Percentiles rank a stretch among this genome's conserved stretches.
These are phyloP conservation scores for Xylariaceae sp. DNA, from an alignment of 2,329 filamentous ascomycete species.

Conservation along the genomic window DNA sequence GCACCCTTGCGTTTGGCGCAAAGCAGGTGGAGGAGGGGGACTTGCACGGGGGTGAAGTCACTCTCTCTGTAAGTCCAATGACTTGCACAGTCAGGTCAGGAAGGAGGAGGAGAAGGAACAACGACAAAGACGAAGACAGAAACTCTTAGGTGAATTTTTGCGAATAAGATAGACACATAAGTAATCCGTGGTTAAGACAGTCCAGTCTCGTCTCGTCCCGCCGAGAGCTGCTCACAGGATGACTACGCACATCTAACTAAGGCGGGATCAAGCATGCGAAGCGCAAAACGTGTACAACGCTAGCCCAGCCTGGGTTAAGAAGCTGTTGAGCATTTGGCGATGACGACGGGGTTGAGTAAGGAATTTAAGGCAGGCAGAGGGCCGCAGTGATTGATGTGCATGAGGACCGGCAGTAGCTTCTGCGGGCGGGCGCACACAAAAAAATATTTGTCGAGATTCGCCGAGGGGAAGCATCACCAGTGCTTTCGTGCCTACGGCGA, in stretches of 20 bases:
- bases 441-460: no score
- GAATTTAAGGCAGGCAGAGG: not conserved
- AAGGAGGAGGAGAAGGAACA: not conserved
- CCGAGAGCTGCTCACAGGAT: no score
- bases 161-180: not conserved
- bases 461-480: no score
- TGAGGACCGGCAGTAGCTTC: no score
- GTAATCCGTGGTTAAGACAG: no score
- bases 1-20: constrained; percentile 1
- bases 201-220: no score
- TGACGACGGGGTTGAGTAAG: not conserved
- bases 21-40: not conserved
- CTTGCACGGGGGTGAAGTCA: not conserved
- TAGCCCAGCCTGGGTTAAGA: constrained; percentile 1
- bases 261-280: not conserved
- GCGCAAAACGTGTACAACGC: constrained; percentile 1
- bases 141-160: not conserved
- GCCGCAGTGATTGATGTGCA: no score
- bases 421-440: no score
- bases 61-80: not conserved
- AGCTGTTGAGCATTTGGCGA: constrained; percentile 21
- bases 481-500: no score
- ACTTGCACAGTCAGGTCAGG: not conserved
- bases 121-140: not conserved
- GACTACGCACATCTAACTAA: no score